Conservation (phyloP, 768 basidiomycete species). For the Lactifluus subvellereus region DNA sequence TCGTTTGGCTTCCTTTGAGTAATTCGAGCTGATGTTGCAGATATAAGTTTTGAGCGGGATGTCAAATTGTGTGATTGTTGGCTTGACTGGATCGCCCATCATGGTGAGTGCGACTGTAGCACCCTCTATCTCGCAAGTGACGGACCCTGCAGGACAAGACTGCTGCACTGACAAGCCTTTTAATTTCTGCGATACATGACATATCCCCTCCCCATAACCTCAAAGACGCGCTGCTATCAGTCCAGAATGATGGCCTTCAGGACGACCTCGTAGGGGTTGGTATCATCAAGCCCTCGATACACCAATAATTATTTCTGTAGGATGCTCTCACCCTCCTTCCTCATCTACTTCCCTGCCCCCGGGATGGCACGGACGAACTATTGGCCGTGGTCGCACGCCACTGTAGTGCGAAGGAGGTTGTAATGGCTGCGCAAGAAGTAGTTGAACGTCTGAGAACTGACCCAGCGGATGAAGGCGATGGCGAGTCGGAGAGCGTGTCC, state of each 20-base stretch:
- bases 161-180: constrained; percentile 21
- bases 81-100: background rate
- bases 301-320: constrained; percentile 26
- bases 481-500: background rate
- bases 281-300: background rate
- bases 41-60: no score
- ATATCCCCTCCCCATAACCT: constrained; percentile 18
- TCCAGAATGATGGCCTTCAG: constrained; percentile 16
- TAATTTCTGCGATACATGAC: constrained; percentile 23
- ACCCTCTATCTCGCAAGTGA: background rate
- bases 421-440: constrained; percentile 39
- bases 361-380: constrained; percentile 31
- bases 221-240: constrained; percentile 12
- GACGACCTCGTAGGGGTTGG: constrained; percentile 22
- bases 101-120: background rate
- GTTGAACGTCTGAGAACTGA: constrained; percentile 31
- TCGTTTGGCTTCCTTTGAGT: no score
- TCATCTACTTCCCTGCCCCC: constrained; percentile 31
- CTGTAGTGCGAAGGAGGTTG: constrained; percentile 38
- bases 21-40: no score
- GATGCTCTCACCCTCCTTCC: constrained; percentile 39
- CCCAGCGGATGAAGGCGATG: constrained; percentile 22
- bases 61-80: no score
- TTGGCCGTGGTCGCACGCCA: constrained; percentile 31
- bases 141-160: constrained; percentile 21